These are phyloP conservation scores for Ceratobasidium sp. DNA, from an alignment of 1,284 basidiomycete species.

Conservation along the genomic window DNA sequence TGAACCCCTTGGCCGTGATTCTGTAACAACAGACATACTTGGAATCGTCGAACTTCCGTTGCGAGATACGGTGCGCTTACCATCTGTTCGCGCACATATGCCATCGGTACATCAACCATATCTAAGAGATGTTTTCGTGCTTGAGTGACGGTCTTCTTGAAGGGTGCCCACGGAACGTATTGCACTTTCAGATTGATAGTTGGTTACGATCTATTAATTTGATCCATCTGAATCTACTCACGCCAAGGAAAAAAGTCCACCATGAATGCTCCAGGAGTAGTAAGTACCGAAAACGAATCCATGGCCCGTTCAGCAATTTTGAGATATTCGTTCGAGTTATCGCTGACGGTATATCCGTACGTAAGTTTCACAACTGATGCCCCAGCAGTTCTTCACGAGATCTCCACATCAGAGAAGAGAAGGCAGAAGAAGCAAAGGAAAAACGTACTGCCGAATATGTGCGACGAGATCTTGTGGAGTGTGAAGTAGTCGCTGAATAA, in stretches of 20 bases:
- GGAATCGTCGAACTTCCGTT: too few relatives aligned
- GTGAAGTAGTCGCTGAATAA: neutral
- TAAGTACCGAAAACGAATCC: neutral
- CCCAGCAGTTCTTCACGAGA: neutral
- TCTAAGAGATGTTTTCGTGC: neutral
- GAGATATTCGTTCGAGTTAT: slow-evolving; percentile 15
- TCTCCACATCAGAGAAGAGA: neutral
- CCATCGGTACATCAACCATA: slow-evolving; percentile 1
- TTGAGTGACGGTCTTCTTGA: neutral
- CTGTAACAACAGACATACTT: neutral
- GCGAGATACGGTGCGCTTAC: neutral
- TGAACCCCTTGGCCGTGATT: neutral
- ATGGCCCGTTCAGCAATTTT: neutral
- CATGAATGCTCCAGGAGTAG: slow-evolving; percentile 13
- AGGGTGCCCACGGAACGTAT: slow-evolving; percentile 21
- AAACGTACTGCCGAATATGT: slow-evolving; percentile 23
- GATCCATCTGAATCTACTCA: neutral
- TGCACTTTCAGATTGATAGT: neutral
- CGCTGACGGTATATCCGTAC: slow-evolving; percentile 17
- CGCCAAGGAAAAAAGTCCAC: slow-evolving; percentile 20
- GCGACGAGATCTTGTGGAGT: neutral
- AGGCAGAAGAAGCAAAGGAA: neutral
- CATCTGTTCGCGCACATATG: neutral
- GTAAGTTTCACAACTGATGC: slow-evolving; percentile 28
- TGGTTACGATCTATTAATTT: neutral